phyloP scores from a whole-genome alignment of 2,329 filamentous ascomycete genomes.

The Aspergillus melleus region DNA sequence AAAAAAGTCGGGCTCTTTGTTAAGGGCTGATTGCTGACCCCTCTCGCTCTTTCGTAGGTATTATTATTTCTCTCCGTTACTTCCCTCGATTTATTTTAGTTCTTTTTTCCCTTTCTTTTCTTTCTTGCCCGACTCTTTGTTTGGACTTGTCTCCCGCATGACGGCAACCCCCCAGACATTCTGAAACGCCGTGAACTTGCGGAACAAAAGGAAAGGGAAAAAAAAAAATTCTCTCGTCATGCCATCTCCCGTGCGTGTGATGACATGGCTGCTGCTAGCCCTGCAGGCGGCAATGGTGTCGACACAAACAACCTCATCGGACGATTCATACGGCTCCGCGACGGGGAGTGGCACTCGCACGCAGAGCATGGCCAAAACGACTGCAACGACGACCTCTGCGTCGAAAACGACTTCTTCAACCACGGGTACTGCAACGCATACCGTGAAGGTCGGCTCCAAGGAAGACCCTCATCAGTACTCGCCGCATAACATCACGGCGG shows the following conservation, averaged over 20 bases:
- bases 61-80: no score
- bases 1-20: no score
- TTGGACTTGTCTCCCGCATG: not conserved
- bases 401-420: conserved; percentile 14
- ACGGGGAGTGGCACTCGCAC: not conserved
- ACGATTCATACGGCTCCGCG: not conserved
- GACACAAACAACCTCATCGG: not conserved
- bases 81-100: no score
- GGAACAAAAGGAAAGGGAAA: not conserved
- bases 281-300: not conserved
- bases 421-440: conserved; percentile 28
- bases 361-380: not conserved
- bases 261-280: conserved; percentile 3
- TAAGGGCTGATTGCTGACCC: no score
- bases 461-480: conserved; percentile 33
- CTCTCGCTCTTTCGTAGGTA: no score
- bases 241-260: not conserved
- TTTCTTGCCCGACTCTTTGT: not conserved
- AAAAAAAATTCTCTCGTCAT: not conserved
- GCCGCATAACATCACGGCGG: conserved; percentile 30
- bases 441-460: conserved; percentile 35
- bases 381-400: not conserved
- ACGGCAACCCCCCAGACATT: not conserved
- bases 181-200: not conserved
- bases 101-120: not conserved